A percentile compares a stretch with the other conserved stretches of the same genome.
Evolutionary conservation across 345 rosid genomes (phyloP).

Genomic region (Microcos paniculata): DNA sequence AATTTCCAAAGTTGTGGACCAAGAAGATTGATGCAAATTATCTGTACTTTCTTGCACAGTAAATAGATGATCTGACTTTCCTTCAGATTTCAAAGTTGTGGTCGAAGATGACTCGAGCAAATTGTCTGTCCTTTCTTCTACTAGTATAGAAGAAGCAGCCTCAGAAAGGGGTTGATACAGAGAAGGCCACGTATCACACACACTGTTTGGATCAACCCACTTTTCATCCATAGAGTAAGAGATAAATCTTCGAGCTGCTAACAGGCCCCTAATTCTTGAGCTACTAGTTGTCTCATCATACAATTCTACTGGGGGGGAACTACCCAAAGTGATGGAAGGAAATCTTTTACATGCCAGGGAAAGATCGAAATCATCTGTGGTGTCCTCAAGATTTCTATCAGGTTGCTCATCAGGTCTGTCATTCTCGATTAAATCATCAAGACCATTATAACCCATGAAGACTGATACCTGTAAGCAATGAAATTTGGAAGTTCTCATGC

Average conservation of each 20-base stretch:
- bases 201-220: constrained; percentile 45
- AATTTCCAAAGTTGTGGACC: constrained; percentile 27
- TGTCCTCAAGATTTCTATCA: constrained; percentile 33
- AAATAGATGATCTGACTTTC: constrained; percentile 26
- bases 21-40: constrained; percentile 25
- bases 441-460: constrained; percentile 45
- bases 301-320: constrained; percentile 55
- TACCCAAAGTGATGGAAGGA: constrained; percentile 73
- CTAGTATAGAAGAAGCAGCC: constrained; percentile 34
- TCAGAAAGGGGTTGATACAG: constrained; percentile 35
- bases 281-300: constrained; percentile 41
- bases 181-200: constrained; percentile 49
- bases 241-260: constrained; percentile 40
- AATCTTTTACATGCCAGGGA: constrained; percentile 64
- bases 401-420: constrained; percentile 42
- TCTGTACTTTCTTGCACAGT: constrained; percentile 32
- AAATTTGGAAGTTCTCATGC: background rate
- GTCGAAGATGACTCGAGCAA: constrained; percentile 28
- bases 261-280: constrained; percentile 29
- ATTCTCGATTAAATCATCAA: constrained; percentile 47
- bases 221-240: constrained; percentile 33
- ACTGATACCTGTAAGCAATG: constrained; percentile 50
- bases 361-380: constrained; percentile 43
- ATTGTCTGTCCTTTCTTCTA: constrained; percentile 31
- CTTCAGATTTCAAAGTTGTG: constrained; percentile 34